Percentiles rank a stretch among this genome's conserved stretches.
These are phyloP conservation scores for Tulasnella sp. DNA, from an alignment of 768 basidiomycete species.

Conservation along the genomic window DNA sequence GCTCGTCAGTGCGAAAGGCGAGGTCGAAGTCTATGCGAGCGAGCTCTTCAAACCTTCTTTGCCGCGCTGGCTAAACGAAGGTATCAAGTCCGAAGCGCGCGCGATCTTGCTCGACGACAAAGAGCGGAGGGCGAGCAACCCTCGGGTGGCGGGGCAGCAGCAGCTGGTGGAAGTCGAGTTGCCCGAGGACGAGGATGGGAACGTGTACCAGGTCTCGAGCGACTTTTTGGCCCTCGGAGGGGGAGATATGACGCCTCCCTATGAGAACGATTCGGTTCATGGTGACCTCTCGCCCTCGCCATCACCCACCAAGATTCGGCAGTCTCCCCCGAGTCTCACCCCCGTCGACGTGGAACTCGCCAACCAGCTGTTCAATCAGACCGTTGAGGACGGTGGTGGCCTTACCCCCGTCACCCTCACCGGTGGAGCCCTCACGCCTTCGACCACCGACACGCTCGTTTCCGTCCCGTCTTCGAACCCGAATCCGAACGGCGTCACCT, in stretches of 20 bases:
- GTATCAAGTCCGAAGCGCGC: conserved; percentile 11
- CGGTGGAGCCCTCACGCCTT: conserved; percentile 16
- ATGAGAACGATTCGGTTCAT: not conserved
- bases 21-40: conserved; percentile 29
- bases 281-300: not conserved
- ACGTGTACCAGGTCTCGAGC: not conserved
- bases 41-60: conserved; percentile 24
- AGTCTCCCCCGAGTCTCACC: not conserved
- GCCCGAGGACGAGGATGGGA: not conserved
- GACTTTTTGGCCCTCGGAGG: not conserved
- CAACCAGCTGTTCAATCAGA: conserved; percentile 9
- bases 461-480: conserved; percentile 14
- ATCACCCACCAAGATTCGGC: not conserved
- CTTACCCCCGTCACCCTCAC: not conserved
- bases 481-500: conserved; percentile 16
- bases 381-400: conserved; percentile 1
- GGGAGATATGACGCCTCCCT: not conserved
- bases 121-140: not conserved
- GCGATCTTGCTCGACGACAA: conserved; percentile 1
- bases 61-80: conserved; percentile 17
- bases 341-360: conserved; percentile 4
- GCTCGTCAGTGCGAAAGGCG: conserved; percentile 27
- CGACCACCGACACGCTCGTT: conserved; percentile 18
- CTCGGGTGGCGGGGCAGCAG: not conserved
- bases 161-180: conserved; percentile 1